Conservation (phyloP, 2,329 filamentous ascomycete species). For the Claviceps africana region DNA sequence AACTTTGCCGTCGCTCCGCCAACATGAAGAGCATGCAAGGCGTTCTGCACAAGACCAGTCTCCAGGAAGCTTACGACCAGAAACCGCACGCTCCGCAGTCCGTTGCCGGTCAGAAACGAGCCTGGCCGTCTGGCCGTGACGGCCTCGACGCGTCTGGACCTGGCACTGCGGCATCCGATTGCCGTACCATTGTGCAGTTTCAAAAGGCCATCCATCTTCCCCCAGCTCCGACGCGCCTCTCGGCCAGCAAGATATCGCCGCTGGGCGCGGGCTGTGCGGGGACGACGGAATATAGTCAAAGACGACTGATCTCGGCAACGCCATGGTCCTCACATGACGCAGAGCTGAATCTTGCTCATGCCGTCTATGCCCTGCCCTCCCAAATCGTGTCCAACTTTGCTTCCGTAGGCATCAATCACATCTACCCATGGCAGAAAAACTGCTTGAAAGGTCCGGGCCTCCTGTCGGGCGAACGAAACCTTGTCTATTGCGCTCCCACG, state of each 20-base stretch:
- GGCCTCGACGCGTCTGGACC: neutral
- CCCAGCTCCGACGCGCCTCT: slow-evolving; percentile 15
- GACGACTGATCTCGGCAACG: slow-evolving; percentile 36
- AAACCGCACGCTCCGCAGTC: slow-evolving; percentile 25
- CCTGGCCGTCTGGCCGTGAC: slow-evolving; percentile 13
- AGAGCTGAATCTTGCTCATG: slow-evolving; percentile 47
- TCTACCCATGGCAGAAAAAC: slow-evolving; percentile 69
- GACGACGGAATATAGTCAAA: slow-evolving; percentile 43
- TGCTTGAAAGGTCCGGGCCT: slow-evolving; percentile 56
- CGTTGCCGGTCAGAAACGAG: slow-evolving; percentile 36
- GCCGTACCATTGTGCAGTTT: slow-evolving; percentile 14
- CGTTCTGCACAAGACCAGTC: slow-evolving; percentile 35
- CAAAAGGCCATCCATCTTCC: slow-evolving; percentile 21
- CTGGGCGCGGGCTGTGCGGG: slow-evolving; percentile 11
- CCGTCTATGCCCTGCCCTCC: slow-evolving; percentile 46
- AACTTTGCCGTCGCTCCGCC: slow-evolving; percentile 1
- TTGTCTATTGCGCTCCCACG: slow-evolving; percentile 70
- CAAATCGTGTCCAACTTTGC: slow-evolving; percentile 50
- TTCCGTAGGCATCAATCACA: slow-evolving; percentile 52
- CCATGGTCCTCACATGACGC: slow-evolving; percentile 38
- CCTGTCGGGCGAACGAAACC: slow-evolving; percentile 49
- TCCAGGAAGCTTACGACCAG: slow-evolving; percentile 30
- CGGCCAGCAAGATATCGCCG: slow-evolving; percentile 33
- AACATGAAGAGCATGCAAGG: slow-evolving; percentile 27
- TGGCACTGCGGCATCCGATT: neutral